These are phyloP conservation scores for Gonium pectorale DNA, from an alignment of 139 green algal genomes.

Conservation along the genomic window DNA sequence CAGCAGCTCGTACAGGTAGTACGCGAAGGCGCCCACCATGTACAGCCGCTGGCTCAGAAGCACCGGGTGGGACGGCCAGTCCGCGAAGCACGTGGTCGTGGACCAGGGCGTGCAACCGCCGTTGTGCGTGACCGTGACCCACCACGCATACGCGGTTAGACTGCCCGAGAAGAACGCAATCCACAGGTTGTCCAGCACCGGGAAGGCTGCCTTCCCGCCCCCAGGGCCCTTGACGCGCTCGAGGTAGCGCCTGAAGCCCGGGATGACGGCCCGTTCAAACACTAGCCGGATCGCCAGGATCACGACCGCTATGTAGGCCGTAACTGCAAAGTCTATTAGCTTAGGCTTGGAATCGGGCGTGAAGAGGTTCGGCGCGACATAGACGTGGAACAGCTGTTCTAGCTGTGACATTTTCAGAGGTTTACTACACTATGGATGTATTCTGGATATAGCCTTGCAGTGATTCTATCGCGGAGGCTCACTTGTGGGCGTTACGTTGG, in stretches of 20 bases:
- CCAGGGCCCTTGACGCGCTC: constrained; percentile 2
- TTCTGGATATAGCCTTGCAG: no score
- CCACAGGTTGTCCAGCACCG: constrained; percentile 34
- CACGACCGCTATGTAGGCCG: constrained; percentile 3
- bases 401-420: no score
- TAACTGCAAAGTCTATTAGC: neutral
- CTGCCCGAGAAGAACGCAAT: constrained; percentile 24
- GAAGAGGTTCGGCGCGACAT: neutral
- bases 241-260: neutral
- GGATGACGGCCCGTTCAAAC: constrained; percentile 11
- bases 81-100: constrained; percentile 46
- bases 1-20: constrained; percentile 66
- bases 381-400: neutral
- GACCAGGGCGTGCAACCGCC: constrained; percentile 52
- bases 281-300: neutral
- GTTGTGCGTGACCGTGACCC: constrained; percentile 45
- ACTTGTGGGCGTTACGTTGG: no score
- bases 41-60: constrained; percentile 31
- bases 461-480: no score
- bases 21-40: constrained; percentile 51
- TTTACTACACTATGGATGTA: no score
- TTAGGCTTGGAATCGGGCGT: neutral
- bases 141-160: constrained; percentile 40
- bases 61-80: constrained; percentile 49
- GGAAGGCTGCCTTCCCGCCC: neutral